A percentile compares a stretch with the other conserved stretches of the same genome.
phyloP scores from a whole-genome alignment of 129 eudicot species.

The sunflower (Helianthus annuus) region DNA sequence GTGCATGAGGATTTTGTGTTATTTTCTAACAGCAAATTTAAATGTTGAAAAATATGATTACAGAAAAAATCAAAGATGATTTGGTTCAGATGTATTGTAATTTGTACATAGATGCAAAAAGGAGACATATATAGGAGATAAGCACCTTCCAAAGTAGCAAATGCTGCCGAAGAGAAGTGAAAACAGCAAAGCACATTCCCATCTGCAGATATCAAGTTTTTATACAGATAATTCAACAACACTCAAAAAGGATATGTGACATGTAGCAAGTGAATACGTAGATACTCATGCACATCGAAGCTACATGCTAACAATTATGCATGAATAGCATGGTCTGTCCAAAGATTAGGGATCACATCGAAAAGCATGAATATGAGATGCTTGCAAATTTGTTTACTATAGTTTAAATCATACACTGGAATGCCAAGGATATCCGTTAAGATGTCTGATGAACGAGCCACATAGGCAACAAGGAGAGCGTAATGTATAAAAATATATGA shows the following conservation, averaged over 20 bases:
- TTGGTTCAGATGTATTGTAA: conserved; percentile 9
- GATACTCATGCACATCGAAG: background rate
- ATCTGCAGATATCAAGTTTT: conserved; percentile 62
- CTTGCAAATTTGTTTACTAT: background rate
- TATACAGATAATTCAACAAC: conserved; percentile 4
- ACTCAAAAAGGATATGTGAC: background rate
- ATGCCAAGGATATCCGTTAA: conserved; percentile 79
- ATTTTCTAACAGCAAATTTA: background rate
- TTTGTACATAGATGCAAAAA: conserved; percentile 14
- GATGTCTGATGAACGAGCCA: conserved; percentile 97
- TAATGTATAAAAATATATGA: conserved; percentile 92
- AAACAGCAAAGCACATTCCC: conserved; percentile 93
- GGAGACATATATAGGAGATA: conserved; percentile 11
- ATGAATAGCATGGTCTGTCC: background rate
- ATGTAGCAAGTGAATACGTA: background rate
- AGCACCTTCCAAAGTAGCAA: conserved; percentile 92
- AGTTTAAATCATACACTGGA: conserved; percentile 64
- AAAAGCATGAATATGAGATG: conserved; percentile 23
- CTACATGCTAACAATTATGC: conserved; percentile 12
- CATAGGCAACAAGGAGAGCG: conserved; percentile 97
- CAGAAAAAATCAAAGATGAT: background rate
- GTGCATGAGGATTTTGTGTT: conserved; percentile 23
- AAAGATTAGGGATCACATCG: conserved; percentile 17
- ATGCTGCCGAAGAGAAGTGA: conserved; percentile 75
- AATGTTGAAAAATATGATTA: background rate